Percentiles rank a stretch among this genome's conserved stretches.
Evolutionary conservation across 2,329 filamentous ascomycete species (phyloP).

Genomic region (Penicillium fuscoglaucum): DNA sequence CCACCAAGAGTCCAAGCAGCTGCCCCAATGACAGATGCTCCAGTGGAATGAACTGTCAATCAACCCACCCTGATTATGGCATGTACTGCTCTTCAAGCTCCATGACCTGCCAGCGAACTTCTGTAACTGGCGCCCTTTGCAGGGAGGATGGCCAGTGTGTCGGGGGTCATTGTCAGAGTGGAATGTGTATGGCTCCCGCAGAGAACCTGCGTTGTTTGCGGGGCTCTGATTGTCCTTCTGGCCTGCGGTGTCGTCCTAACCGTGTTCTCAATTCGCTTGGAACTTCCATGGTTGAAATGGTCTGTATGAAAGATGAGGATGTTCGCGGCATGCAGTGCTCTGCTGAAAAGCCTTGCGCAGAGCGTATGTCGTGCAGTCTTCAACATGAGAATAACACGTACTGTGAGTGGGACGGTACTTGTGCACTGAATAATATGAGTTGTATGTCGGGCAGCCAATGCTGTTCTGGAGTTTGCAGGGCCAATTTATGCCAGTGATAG

Average conservation of each 20-base stretch:
- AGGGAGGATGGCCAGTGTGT: not conserved
- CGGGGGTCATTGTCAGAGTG: not conserved
- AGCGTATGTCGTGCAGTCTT: not conserved
- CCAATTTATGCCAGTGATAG: not conserved
- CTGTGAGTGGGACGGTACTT: conserved; percentile 1
- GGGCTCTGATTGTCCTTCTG: conserved; percentile 1
- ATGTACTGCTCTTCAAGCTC: conserved; percentile 2
- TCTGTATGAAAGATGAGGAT: conserved; percentile 2
- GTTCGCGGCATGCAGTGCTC: not conserved
- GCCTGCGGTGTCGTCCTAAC: not conserved
- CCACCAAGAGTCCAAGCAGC: not conserved
- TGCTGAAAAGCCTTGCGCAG: not conserved
- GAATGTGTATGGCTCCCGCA: not conserved
- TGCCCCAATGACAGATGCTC: conserved; percentile 3
- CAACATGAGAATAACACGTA: not conserved
- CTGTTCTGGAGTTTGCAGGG: not conserved
- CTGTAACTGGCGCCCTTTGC: not conserved
- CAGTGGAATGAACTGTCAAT: not conserved
- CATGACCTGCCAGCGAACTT: not conserved
- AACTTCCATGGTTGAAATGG: not conserved
- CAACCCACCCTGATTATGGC: not conserved
- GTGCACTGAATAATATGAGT: not conserved
- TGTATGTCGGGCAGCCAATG: not conserved
- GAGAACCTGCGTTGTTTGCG: not conserved
- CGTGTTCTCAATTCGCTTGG: not conserved